These are phyloP conservation scores for Lepidium campestre DNA, from an alignment of 441 rosid species.

Conservation along the genomic window DNA sequence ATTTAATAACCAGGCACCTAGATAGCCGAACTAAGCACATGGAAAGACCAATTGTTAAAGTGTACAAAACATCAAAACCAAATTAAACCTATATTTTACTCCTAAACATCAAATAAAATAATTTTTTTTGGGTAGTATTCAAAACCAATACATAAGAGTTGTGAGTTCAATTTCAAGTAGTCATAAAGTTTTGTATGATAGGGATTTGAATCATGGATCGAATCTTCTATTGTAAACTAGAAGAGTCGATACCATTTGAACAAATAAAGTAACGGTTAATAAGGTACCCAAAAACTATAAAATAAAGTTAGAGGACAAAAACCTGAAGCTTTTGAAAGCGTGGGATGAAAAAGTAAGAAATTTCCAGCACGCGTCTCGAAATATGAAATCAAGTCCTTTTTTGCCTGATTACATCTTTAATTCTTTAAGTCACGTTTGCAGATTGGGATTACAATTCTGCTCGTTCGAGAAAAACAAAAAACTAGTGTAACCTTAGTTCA, in stretches of 20 bases:
- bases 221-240: too few relatives aligned
- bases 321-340: not conserved
- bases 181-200: too few relatives aligned
- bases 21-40: not conserved
- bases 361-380: constrained; percentile 3
- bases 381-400: not conserved
- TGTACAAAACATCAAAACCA: too few relatives aligned
- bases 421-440: constrained; percentile 4
- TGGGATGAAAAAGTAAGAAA: constrained; percentile 3
- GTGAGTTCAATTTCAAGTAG: too few relatives aligned
- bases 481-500: not conserved
- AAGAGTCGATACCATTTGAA: not conserved
- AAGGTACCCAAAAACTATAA: not conserved
- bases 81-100: not conserved
- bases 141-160: not conserved
- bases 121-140: not conserved
- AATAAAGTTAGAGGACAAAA: not conserved
- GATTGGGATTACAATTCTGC: not conserved
- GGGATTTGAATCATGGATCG: too few relatives aligned
- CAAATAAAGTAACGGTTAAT: not conserved
- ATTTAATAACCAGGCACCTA: not conserved
- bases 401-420: not conserved
- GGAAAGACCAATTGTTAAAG: not conserved
- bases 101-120: not conserved
- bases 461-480: not conserved